Base-by-base conservation (phyloP, 345 rosid genomes). In the Euclidium syriacum region DNA sequence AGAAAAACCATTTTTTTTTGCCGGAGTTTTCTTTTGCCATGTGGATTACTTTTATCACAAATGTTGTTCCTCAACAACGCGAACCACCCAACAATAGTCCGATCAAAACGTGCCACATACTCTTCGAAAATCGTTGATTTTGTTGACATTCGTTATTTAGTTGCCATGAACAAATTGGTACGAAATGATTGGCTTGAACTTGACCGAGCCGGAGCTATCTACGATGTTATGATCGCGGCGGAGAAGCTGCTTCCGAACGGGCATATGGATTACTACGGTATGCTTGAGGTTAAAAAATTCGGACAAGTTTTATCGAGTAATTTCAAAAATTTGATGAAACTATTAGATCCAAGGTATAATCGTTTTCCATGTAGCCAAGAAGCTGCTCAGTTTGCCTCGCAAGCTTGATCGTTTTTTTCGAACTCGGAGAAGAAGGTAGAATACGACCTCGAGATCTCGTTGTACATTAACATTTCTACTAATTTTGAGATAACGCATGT, bases 361-460 rank as follows among this genome's bases (percentile, higher is more conserved):
- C 23, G 27, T 46, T 62, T 76, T 62, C 61, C 77, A 6, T 70
- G 50, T 49, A 64, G 77, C 6, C 48, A 64, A 4, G 75, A 76
- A 7, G 83, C 90, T 12, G 58, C 51, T 51, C 32, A 50, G 9
- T 62, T 69, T 27, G 82, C 76, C 10, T 44, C 54, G 26, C 64
- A 36, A 14, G 87, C 87, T 5, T 80, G 85, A 83, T 29, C 52
- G 11, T 36, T 71, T 22, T 52, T 85, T 17, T 76, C 82, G 0
- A 49, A 82, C 41, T 68, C 83, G 0, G 39, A 23, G 2, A 71
- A 27, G 54, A 80, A 75, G 74, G 75, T 57, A 7, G 20, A 49
- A 58, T 77, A 80, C 53, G 85, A 81, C 19, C 39, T 41, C 2
- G 77, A 67, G 29, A 42, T 57, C 63, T 34, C 23, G n/a, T n/a